Conservation (phyloP, 2,329 filamentous ascomycete genomes). For the Trichoderma cornu-damae region DNA sequence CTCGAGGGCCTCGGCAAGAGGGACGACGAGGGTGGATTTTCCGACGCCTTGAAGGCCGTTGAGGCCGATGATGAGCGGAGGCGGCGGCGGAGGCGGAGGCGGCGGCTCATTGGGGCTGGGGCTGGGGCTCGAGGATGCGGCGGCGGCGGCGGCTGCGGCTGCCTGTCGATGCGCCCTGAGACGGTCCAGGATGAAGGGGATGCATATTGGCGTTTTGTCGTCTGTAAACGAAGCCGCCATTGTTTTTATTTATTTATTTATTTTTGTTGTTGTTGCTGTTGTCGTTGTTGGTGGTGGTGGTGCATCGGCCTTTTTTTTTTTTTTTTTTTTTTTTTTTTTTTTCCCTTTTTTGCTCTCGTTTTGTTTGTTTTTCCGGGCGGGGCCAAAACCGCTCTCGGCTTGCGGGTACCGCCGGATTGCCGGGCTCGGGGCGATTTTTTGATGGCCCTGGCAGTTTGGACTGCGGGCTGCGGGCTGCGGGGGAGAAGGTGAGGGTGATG, state of each 20-base stretch:
- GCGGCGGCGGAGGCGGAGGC: conserved; percentile 47
- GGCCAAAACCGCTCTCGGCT: no score
- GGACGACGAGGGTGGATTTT: conserved; percentile 79
- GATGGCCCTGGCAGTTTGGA: no score
- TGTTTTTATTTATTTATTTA: neutral
- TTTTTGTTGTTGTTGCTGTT: neutral
- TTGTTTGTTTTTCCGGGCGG: no score
- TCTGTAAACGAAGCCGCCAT: conserved; percentile 49
- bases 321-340: no score
- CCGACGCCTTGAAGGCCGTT: conserved; percentile 90
- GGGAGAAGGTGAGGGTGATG: no score
- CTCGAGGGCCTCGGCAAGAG: conserved; percentile 58
- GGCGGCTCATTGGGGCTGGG: conserved; percentile 25
- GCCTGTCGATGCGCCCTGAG: conserved; percentile 44
- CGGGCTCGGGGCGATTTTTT: no score
- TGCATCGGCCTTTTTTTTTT: no score
- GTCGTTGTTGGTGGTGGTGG: neutral
- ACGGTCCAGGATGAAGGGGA: conserved; percentile 67
- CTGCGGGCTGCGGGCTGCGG: no score
- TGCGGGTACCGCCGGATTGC: no score
- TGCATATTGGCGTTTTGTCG: conserved; percentile 72
- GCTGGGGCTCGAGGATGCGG: conserved; percentile 14
- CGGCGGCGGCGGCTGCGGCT: neutral
- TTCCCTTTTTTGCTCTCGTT: no score
- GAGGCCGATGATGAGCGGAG: conserved; percentile 75